phyloP scores from a whole-genome alignment of 495 filamentous ascomycete species.

The Hypoxylon fragiforme region DNA sequence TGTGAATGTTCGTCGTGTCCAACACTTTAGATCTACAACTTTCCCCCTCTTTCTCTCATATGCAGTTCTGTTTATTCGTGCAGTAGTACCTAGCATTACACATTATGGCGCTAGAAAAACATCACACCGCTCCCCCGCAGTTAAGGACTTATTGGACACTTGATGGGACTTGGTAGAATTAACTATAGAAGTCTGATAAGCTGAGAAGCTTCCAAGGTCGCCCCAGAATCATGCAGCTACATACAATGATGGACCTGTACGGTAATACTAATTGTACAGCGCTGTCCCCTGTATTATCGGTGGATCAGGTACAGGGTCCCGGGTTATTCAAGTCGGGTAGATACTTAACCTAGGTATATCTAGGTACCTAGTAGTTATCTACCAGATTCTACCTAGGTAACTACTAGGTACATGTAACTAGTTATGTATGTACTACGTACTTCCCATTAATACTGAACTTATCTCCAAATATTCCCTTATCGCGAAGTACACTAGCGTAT shows the following conservation, averaged over 20 bases:
- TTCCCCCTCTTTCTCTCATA: too few species aligned
- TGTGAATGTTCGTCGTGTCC: slow-evolving; percentile 10
- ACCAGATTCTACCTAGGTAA: neutral
- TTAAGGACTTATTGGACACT: slow-evolving; percentile 17
- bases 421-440: neutral
- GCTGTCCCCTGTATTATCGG: slow-evolving; percentile 9
- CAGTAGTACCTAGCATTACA: slow-evolving; percentile 1
- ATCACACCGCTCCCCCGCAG: slow-evolving; percentile 23
- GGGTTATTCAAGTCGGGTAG: neutral
- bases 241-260: neutral
- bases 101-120: neutral
- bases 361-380: neutral
- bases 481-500: too few species aligned
- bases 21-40: slow-evolving; percentile 11
- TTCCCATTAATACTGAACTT: too few species aligned
- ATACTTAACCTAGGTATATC: too few species aligned
- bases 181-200: slow-evolving; percentile 3
- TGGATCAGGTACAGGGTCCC: slow-evolving; percentile 3
- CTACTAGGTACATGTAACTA: neutral
- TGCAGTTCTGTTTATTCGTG: slow-evolving; percentile 32
- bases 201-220: neutral
- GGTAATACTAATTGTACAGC: slow-evolving; percentile 18
- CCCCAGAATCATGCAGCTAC: neutral
- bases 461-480: too few species aligned
- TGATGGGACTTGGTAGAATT: too few species aligned